phyloP scores from a whole-genome alignment of 192 early-diverging fungal genomes.

The Backusella liffmaniae region DNA sequence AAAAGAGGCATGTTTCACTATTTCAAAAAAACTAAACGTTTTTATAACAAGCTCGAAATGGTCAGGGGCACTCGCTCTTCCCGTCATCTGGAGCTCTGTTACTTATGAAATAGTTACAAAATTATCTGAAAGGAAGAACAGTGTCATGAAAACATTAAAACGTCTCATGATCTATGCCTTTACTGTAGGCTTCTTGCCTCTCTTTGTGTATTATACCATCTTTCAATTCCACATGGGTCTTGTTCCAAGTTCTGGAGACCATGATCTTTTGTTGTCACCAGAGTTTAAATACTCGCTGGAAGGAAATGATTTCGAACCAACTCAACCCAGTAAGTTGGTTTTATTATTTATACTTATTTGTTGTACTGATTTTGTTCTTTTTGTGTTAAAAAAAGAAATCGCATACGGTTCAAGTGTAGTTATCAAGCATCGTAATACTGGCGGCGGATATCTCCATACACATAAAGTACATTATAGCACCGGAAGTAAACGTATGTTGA shows the following conservation, averaged over 20 bases:
- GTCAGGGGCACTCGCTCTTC: constrained; percentile 87
- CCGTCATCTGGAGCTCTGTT: constrained; percentile 77
- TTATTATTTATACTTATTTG: neutral
- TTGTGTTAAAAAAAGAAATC: constrained; percentile 40
- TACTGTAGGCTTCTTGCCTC: constrained; percentile 79
- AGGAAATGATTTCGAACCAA: constrained; percentile 58
- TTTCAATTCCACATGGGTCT: constrained; percentile 89
- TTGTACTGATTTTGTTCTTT: neutral
- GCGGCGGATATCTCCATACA: constrained; percentile 82
- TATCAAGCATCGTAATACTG: constrained; percentile 65
- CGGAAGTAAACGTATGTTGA: constrained; percentile 69
- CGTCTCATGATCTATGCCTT: constrained; percentile 21
- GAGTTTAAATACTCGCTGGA: constrained; percentile 80
- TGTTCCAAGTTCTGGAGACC: constrained; percentile 75
- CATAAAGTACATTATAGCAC: constrained; percentile 61
- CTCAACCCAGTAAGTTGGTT: constrained; percentile 40
- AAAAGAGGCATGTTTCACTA: neutral
- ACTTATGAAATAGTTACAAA: constrained; percentile 83
- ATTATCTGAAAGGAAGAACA: constrained; percentile 64
- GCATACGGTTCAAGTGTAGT: constrained; percentile 65
- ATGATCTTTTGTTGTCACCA: constrained; percentile 90
- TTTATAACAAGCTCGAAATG: constrained; percentile 71
- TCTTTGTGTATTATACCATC: constrained; percentile 75
- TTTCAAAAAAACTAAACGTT: neutral
- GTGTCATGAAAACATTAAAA: neutral